Evolutionary conservation across 164 flowering plant species (phyloP).

Genomic region (Protea cynaroides): DNA sequence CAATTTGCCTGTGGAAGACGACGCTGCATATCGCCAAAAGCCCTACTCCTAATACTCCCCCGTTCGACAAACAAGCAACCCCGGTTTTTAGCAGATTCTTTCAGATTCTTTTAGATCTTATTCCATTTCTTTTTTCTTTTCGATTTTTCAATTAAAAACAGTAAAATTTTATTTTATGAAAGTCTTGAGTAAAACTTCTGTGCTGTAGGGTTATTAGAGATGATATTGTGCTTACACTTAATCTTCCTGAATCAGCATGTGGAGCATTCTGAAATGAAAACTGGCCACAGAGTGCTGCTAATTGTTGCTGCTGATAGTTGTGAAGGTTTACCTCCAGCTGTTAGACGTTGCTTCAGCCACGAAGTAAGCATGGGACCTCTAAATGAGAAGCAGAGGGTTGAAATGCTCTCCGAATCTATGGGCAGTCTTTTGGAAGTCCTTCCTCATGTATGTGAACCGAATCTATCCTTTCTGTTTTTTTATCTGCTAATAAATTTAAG

Average conservation of each 20-base stretch:
- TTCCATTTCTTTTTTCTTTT: background rate
- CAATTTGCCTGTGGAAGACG: no score
- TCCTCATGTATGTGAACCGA: conserved; percentile 38
- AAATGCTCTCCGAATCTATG: conserved; percentile 62
- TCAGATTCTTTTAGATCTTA: background rate
- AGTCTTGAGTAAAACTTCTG: no score
- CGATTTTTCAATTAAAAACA: no score
- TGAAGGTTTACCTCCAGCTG: conserved; percentile 73
- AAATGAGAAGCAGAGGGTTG: conserved; percentile 74
- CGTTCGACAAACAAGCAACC: no score
- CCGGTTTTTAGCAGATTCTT: background rate
- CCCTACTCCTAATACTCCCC: no score
- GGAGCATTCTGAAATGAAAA: conserved; percentile 26
- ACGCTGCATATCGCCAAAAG: no score
- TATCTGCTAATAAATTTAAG: no score
- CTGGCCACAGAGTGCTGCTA: conserved; percentile 47
- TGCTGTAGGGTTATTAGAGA: background rate
- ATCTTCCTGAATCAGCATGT: conserved; percentile 25
- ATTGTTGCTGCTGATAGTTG: conserved; percentile 73
- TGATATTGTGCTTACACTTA: conserved; percentile 6
- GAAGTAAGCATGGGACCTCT: conserved; percentile 73
- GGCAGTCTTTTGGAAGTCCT: conserved; percentile 40
- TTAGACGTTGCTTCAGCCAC: conserved; percentile 93
- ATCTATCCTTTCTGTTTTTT: background rate
- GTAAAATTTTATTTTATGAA: no score